Percentiles rank a stretch among this genome's conserved stretches.
These are phyloP conservation scores for Ziziphus jujuba DNA, from an alignment of 306 rosid species.

Conservation along the genomic window DNA sequence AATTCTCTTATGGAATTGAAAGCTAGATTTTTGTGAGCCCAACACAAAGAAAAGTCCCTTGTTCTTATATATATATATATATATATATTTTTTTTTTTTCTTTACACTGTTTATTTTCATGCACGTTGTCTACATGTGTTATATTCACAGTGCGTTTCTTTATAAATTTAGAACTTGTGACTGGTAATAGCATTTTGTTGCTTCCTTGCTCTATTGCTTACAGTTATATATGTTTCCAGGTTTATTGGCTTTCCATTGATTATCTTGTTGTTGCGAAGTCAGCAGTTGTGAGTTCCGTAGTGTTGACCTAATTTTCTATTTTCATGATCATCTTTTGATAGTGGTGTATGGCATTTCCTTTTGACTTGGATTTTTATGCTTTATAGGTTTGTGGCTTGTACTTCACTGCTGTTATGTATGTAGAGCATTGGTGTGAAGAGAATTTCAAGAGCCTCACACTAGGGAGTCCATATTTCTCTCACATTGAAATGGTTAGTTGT, in stretches of 20 bases:
- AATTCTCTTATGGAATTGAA: background rate
- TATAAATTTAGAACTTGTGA: no score
- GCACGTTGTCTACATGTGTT: no score
- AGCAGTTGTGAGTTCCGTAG: conserved; percentile 66
- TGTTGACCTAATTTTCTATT: conserved; percentile 3
- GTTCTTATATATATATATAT: background rate
- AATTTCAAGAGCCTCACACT: conserved; percentile 61
- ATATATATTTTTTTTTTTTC: background rate
- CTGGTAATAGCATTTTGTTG: no score
- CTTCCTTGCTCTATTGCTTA: conserved; percentile 29
- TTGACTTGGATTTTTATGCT: conserved; percentile 14
- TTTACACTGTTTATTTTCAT: no score
- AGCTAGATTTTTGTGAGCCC: background rate
- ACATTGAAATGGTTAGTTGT: conserved; percentile 58
- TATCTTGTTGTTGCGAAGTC: conserved; percentile 80
- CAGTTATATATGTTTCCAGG: conserved; percentile 48
- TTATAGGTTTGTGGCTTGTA: conserved; percentile 74
- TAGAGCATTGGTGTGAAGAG: conserved; percentile 97
- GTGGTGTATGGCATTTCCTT: conserved; percentile 23
- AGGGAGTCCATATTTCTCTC: conserved; percentile 89
- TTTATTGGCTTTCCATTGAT: conserved; percentile 86
- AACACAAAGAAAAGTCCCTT: background rate
- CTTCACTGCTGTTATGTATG: conserved; percentile 82
- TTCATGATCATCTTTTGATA: no score
- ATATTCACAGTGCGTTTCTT: no score